These are phyloP conservation scores for Gossypium schwendimanii DNA, from an alignment of 441 rosid species.

Conservation along the genomic window DNA sequence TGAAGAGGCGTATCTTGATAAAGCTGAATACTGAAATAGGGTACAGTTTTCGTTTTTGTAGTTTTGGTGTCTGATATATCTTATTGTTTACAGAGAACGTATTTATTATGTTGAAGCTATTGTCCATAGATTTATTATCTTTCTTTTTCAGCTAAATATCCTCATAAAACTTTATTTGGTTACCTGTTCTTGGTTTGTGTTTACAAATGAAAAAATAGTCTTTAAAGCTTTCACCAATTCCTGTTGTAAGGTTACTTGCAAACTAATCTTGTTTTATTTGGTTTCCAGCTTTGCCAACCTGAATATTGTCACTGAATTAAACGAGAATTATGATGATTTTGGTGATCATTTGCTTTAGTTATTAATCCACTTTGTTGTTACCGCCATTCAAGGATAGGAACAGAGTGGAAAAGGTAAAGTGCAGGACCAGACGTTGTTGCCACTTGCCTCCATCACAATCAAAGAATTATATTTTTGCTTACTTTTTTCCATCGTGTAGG, in stretches of 20 bases:
- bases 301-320: background rate
- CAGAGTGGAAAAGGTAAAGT: constrained; percentile 4
- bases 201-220: background rate
- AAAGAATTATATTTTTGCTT: background rate
- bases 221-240: background rate
- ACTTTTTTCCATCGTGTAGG: background rate
- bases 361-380: background rate
- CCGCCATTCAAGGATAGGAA: constrained; percentile 3
- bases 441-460: constrained; percentile 7
- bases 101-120: background rate
- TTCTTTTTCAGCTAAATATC: background rate
- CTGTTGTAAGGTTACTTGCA: background rate
- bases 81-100: background rate
- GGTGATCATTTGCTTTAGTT: background rate
- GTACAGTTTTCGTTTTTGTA: constrained; percentile 5
- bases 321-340: background rate
- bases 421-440: background rate
- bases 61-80: background rate
- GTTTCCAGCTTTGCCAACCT: background rate
- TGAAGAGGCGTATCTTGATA: background rate
- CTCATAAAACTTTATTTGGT: background rate
- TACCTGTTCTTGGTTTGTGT: background rate
- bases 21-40: constrained; percentile 11
- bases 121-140: background rate
- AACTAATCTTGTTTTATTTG: background rate